A percentile compares a stretch with the other conserved stretches of the same genome.
Evolutionary conservation across 768 basidiomycete genomes (phyloP).

Genomic region (Tricholomella constricta): DNA sequence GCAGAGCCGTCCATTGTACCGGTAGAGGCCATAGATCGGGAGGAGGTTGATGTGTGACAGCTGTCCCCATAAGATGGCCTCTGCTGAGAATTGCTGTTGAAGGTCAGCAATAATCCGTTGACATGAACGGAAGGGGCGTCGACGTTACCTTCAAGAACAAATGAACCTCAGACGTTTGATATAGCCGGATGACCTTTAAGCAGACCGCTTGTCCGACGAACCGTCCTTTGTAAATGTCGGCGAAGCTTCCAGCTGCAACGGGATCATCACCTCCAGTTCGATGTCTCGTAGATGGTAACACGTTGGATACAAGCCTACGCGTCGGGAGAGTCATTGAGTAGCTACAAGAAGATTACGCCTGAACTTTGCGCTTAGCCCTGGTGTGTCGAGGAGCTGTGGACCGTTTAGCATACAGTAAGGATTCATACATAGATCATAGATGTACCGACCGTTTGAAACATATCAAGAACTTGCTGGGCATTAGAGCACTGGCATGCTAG

Average conservation of each 20-base stretch:
- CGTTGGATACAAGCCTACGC: conserved; percentile 11
- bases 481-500: background rate
- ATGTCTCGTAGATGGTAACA: conserved; percentile 10
- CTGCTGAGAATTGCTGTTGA: conserved; percentile 5
- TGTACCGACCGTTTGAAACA: conserved; percentile 12
- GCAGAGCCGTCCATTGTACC: conserved; percentile 26
- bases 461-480: conserved; percentile 10
- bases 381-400: conserved; percentile 8
- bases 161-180: conserved; percentile 11
- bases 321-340: conserved; percentile 8
- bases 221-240: conserved; percentile 10
- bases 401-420: background rate
- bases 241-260: conserved; percentile 10
- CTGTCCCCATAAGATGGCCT: conserved; percentile 14
- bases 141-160: conserved; percentile 3
- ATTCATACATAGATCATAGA: too few relatives aligned
- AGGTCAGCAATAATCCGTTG: background rate
- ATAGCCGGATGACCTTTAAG: conserved; percentile 16
- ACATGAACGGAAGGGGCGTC: background rate
- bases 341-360: conserved; percentile 14
- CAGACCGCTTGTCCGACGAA: conserved; percentile 11
- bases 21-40: conserved; percentile 35
- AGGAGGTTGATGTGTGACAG: conserved; percentile 23
- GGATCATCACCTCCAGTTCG: conserved; percentile 1
- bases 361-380: conserved; percentile 1